Evolutionary conservation across 208 protist genomes (phyloP).

Genomic region (Trichomonas vaginalis): DNA sequence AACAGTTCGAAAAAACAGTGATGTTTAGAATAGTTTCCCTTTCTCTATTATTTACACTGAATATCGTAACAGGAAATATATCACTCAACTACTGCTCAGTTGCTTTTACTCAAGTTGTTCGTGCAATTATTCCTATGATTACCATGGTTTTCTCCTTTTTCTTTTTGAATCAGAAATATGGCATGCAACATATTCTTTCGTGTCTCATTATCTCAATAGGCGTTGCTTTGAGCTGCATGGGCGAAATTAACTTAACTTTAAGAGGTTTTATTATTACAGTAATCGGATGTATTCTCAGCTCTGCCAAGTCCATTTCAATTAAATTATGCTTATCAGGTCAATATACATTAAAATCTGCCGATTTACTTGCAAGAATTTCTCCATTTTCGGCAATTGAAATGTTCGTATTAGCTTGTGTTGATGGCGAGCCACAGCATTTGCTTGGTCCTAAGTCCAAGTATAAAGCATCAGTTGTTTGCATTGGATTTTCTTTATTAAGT

Average conservation of each 20-base stretch:
- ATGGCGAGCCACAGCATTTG: not conserved
- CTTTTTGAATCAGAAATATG: not conserved
- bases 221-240: not conserved
- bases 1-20: not conserved
- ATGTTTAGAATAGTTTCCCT: not conserved
- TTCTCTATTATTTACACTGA: not conserved
- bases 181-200: not conserved
- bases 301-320: not conserved
- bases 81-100: slow-evolving; percentile 2
- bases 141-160: not conserved
- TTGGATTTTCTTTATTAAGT: not conserved
- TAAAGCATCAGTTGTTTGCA: not conserved
- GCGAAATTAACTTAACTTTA: not conserved
- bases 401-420: not conserved
- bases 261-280: not conserved
- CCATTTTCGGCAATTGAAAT: not conserved
- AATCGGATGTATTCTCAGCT: not conserved
- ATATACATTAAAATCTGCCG: not conserved
- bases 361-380: not conserved
- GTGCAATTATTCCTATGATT: not conserved
- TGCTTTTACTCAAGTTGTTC: not conserved
- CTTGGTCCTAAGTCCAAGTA: not conserved
- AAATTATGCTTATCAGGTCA: not conserved
- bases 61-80: not conserved
- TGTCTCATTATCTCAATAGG: not conserved